These are phyloP conservation scores for Dichomitus squalens DNA, from an alignment of 1,284 basidiomycete genomes.

Conservation along the genomic window DNA sequence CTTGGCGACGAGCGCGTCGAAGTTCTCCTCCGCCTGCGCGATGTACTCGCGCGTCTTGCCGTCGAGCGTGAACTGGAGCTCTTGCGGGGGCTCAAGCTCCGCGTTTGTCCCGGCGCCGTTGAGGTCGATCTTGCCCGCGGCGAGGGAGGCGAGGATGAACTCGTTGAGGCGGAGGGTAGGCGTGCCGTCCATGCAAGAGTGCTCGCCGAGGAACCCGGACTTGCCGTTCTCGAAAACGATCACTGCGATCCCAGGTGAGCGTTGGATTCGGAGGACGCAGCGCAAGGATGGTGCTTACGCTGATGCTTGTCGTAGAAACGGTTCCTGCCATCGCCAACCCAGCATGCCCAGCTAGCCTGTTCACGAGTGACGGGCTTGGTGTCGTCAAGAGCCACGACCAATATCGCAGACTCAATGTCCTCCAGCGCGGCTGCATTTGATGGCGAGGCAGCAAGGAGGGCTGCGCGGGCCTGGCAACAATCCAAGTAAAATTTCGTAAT, in stretches of 20 bases:
- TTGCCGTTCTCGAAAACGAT: conserved; percentile 94
- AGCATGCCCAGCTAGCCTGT: conserved; percentile 81
- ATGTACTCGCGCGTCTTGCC: conserved; percentile 58
- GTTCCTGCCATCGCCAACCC: conserved; percentile 93
- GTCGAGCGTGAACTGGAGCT: conserved; percentile 78
- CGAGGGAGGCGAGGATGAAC: conserved; percentile 83
- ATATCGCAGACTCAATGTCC: conserved; percentile 88
- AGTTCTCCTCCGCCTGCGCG: conserved; percentile 59
- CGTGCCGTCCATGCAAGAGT: conserved; percentile 96
- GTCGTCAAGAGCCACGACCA: conserved; percentile 88
- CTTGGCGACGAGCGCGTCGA: conserved; percentile 74
- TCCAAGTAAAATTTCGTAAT: background rate
- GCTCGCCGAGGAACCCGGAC: conserved; percentile 89
- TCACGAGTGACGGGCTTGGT: conserved; percentile 79
- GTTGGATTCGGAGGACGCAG: background rate
- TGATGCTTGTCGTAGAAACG: conserved; percentile 99
- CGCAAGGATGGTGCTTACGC: conserved; percentile 47
- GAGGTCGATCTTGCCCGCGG: conserved; percentile 78
- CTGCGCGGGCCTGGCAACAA: conserved; percentile 55
- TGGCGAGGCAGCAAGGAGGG: conserved; percentile 67
- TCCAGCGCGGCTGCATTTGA: conserved; percentile 71
- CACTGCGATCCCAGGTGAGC: conserved; percentile 48
- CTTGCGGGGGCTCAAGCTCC: conserved; percentile 59
- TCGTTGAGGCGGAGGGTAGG: conserved; percentile 96
- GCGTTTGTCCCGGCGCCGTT: conserved; percentile 47